Base-by-base conservation (phyloP, 257 asterid genomes). In the Henckelia pumila region DNA sequence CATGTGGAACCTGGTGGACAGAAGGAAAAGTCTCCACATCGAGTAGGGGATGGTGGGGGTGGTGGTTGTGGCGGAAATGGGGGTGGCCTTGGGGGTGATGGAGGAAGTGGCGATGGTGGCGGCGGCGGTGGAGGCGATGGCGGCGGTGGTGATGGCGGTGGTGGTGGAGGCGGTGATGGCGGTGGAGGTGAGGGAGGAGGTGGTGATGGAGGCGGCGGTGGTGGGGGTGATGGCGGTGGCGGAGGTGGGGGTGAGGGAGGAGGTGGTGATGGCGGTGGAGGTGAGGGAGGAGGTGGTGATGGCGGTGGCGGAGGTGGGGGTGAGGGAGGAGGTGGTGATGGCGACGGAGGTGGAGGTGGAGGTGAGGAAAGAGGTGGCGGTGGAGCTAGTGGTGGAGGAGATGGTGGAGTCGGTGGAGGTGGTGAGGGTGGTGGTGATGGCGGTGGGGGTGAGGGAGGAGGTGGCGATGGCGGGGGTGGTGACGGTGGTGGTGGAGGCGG, bases 1-100 rank as follows among this genome's bases (percentile, higher is more conserved):
- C 76, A 75, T 33, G 81, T 75, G 53, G 76, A 62, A 25, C 70
- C 32, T 26, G 71, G 16, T 5, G 75, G 59, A 64, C 82, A 73
- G 68, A 20, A 47, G 32, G 40, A 61, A 56, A 11, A 71, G 5
- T 10, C 16, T 44, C 84, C 77, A 30, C 75, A 73, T 16, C 55
- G 56, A 13, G 52, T 44, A 13, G 19, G 52, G n/a, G 52, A 5
- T 44, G 19, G 52, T 44, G 52, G 52, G 6, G 52, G 52, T 44
- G 52, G 52, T 13, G 52, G 52, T 13, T 0, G 1, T 13, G 52
- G 52, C 0, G 52, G 52, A 13, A 5, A 0, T 13, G n/a, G 52
- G 1, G 52, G 37, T 37, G 52, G 52, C 7, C 4, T 67, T 26
- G 79, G 72, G 1, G 75, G n/a, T 23, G 74, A 66, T 2, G 67